phyloP scores from a whole-genome alignment of 139 green algal species.

The Helicosporidium sp. region DNA sequence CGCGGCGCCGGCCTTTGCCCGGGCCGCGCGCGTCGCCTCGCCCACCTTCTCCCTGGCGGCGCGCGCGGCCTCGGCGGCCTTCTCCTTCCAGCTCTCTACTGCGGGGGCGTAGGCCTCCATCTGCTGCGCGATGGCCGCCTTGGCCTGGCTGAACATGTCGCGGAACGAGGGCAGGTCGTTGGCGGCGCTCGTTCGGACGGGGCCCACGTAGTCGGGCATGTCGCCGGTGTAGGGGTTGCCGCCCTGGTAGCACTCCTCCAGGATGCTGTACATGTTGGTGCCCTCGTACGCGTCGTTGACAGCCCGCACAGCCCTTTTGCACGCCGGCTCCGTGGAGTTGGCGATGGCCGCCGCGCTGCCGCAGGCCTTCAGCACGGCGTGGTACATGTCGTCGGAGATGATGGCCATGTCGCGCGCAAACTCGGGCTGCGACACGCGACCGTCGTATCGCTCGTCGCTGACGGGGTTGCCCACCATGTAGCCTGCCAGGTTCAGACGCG shows the following conservation, averaged over 20 bases:
- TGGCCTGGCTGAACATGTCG: no score
- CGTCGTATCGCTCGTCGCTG: conserved; percentile 42
- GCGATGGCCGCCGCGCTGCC: not conserved
- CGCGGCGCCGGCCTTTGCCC: not conserved
- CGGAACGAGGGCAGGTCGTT: no score
- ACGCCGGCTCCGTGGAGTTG: no score
- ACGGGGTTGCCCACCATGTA: conserved; percentile 58
- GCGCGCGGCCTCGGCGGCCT: no score
- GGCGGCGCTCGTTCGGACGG: no score
- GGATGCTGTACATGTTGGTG: conserved; percentile 41
- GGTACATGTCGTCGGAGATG: conserved; percentile 3
- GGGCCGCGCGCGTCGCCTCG: conserved; percentile 15
- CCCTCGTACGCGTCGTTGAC: conserved; percentile 5
- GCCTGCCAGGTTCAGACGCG: conserved; percentile 13
- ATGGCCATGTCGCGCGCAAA: conserved; percentile 16
- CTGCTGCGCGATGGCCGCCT: no score
- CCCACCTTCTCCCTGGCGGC: no score
- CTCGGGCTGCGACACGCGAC: conserved; percentile 36
- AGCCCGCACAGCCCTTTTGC: no score
- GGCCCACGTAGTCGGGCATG: no score
- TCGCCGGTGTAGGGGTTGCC: conserved; percentile 15
- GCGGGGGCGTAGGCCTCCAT: no score
- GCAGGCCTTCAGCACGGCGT: conserved; percentile 11
- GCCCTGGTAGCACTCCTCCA: conserved; percentile 17
- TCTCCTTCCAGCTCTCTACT: no score